Conservation (phyloP, 768 basidiomycete genomes). For the Kondoa malvinella region DNA sequence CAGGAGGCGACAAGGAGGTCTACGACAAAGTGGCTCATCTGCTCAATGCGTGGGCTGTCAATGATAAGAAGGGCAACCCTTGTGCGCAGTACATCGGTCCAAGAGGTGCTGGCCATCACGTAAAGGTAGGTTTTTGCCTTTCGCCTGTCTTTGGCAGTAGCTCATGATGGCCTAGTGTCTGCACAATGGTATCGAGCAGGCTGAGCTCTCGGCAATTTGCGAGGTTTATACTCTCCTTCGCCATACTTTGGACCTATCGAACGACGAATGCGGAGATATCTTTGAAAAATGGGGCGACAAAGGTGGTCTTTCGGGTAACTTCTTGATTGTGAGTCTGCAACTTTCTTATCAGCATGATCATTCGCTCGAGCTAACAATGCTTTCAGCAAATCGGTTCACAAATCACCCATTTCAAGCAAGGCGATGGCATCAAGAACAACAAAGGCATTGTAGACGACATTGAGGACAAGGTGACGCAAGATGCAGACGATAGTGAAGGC, state of each 20-base stretch:
- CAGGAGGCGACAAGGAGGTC: constrained; percentile 28
- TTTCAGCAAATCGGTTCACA: constrained; percentile 26
- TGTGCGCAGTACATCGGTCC: constrained; percentile 30
- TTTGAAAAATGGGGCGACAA: constrained; percentile 29
- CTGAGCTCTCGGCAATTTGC: constrained; percentile 28
- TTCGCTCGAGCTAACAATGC: neutral
- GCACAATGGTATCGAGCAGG: constrained; percentile 33
- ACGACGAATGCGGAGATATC: constrained; percentile 29
- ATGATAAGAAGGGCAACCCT: constrained; percentile 27
- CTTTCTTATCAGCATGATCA: no score
- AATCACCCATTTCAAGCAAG: constrained; percentile 28
- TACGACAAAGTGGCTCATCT: constrained; percentile 27
- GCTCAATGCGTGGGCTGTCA: constrained; percentile 31
- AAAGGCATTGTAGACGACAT: constrained; percentile 31
- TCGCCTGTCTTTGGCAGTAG: no score
- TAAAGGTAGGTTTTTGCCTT: no score
- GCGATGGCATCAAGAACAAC: constrained; percentile 28
- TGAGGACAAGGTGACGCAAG: constrained; percentile 32
- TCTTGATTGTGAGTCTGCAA: no score
- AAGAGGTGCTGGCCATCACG: constrained; percentile 30
- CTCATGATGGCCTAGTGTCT: no score
- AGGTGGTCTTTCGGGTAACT: constrained; percentile 29
- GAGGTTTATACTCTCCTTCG: constrained; percentile 28
- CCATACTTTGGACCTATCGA: constrained; percentile 26
- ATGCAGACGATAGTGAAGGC: constrained; percentile 30